These are phyloP conservation scores for Recurvomyces mirabilis DNA, from an alignment of 495 filamentous ascomycete species.

Conservation along the genomic window DNA sequence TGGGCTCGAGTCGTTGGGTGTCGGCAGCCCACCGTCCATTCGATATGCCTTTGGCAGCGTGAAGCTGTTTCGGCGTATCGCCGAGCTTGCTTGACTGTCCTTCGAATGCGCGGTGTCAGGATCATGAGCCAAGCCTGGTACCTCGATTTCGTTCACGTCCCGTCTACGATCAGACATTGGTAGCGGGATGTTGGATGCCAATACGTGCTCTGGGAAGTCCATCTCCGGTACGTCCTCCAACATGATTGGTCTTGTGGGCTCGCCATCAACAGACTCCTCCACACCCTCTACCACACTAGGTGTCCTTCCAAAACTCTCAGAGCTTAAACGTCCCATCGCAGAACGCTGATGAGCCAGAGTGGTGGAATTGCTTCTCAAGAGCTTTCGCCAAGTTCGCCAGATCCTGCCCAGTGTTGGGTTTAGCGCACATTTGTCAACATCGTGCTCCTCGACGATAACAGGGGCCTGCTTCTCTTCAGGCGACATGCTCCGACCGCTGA, in stretches of 20 bases:
- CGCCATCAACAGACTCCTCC: conserved; percentile 3
- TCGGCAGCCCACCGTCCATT: background rate
- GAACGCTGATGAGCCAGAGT: background rate
- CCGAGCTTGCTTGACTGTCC: background rate
- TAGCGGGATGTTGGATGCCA: conserved; percentile 47
- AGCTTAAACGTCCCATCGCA: background rate
- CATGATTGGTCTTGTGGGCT: background rate
- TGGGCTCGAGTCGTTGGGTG: background rate
- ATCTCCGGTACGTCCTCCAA: conserved; percentile 13
- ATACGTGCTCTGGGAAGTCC: conserved; percentile 24
- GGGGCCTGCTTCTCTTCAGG: background rate
- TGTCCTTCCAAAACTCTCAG: conserved; percentile 3
- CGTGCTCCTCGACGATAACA: conserved; percentile 72
- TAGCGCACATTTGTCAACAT: conserved; percentile 87
- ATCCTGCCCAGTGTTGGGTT: conserved; percentile 76
- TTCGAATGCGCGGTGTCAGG: conserved; percentile 42
- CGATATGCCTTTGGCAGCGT: background rate
- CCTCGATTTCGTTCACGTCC: conserved; percentile 64
- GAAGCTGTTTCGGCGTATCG: conserved; percentile 10
- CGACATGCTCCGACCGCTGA: conserved; percentile 16
- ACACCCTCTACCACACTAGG: background rate
- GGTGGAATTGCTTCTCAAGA: conserved; percentile 8
- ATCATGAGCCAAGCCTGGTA: conserved; percentile 49
- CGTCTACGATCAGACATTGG: conserved; percentile 54
- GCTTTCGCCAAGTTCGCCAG: conserved; percentile 92